These are phyloP conservation scores for Paecilomyces variotii DNA, from an alignment of 2,329 filamentous ascomycete genomes.

Conservation along the genomic window DNA sequence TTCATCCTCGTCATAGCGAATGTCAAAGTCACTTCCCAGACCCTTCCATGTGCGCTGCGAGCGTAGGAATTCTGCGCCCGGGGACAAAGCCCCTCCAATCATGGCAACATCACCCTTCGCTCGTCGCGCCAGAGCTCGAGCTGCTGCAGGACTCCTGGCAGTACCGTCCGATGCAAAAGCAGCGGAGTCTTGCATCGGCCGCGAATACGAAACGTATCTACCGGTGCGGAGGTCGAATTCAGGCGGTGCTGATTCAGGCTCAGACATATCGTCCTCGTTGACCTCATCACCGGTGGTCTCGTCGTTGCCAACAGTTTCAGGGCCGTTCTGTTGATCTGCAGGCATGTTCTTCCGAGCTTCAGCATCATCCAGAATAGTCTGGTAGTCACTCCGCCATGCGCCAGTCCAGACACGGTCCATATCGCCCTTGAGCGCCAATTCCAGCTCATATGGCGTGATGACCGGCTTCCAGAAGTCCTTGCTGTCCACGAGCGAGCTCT, in stretches of 20 bases:
- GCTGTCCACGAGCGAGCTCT: constrained; percentile 84
- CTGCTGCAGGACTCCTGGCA: constrained; percentile 19
- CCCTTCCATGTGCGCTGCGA: constrained; percentile 86
- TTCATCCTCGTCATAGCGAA: constrained; percentile 52
- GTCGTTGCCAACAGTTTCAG: constrained; percentile 18
- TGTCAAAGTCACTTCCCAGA: constrained; percentile 74
- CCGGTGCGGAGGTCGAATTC: constrained; percentile 91
- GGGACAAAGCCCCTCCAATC: constrained; percentile 80
- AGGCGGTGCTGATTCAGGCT: constrained; percentile 61
- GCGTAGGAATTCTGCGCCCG: constrained; percentile 78
- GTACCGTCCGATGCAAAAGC: constrained; percentile 17
- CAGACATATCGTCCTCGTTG: constrained; percentile 60
- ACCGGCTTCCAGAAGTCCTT: constrained; percentile 82
- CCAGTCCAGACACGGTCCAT: constrained; percentile 74
- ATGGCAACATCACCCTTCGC: constrained; percentile 65
- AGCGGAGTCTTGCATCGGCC: constrained; percentile 35
- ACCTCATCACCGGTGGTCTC: constrained; percentile 35
- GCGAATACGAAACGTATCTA: constrained; percentile 67
- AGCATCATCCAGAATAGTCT: constrained; percentile 49
- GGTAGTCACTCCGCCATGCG: constrained; percentile 82
- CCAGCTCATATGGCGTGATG: constrained; percentile 90
- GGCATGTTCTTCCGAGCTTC: constrained; percentile 15
- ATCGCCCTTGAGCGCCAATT: constrained; percentile 67
- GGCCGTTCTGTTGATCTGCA: constrained; percentile 15
- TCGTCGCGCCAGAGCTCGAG: constrained; percentile 53